Conservation (phyloP, 257 asterid genomes). For the Solanum piurae region DNA sequence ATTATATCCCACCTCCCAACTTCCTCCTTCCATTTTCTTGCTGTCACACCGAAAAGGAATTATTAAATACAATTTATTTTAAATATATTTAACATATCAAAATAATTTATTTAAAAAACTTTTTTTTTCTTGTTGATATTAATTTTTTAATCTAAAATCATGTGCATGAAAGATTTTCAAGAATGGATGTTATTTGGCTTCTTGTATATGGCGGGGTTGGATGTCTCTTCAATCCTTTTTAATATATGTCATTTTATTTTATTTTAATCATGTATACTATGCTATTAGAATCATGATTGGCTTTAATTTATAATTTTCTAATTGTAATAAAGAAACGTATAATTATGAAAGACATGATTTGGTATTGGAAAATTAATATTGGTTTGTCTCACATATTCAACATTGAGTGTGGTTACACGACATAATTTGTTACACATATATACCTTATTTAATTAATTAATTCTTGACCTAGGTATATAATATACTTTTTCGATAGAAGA, state of each 20-base stretch:
- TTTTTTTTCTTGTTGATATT: background rate
- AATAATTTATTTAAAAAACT: background rate
- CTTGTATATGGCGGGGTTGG: constrained; percentile 5
- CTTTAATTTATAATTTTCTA: background rate
- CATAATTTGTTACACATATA: background rate
- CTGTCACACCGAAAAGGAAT: background rate
- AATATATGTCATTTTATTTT: background rate
- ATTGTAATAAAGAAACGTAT: background rate
- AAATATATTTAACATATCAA: background rate
- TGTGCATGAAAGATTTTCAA: background rate
- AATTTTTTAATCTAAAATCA: background rate
- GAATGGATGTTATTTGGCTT: constrained; percentile 1
- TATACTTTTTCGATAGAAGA: no score
- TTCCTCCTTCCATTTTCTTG: background rate
- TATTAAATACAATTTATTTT: background rate
- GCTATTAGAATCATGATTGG: background rate
- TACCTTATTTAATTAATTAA: background rate
- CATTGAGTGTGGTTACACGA: background rate
- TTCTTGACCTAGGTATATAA: no score
- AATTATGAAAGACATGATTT: background rate
- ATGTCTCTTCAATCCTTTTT: background rate
- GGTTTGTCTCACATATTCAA: background rate
- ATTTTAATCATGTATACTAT: background rate
- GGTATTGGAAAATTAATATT: background rate
- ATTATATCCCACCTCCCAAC: background rate